Percentiles rank a stretch among this genome's conserved stretches.
These are phyloP conservation scores for Ogataea naganishii DNA, from an alignment of 805 yeast species.

Conservation along the genomic window DNA sequence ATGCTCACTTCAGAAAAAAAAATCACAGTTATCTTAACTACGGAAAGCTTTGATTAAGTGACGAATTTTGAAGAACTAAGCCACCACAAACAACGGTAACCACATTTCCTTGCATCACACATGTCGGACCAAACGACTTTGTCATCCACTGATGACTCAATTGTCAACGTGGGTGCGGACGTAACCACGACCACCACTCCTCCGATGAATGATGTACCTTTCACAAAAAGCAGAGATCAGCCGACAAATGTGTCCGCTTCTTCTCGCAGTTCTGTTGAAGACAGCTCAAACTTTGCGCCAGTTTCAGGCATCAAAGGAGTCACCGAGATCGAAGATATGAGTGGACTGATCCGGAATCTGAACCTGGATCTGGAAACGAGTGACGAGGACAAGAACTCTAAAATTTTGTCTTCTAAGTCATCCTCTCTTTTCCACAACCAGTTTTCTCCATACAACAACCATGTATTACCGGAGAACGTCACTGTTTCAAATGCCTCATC, in stretches of 20 bases:
- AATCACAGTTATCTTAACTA: too few species aligned
- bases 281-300: too few species aligned
- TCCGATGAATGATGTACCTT: slow-evolving; percentile 19
- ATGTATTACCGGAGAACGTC: too few species aligned
- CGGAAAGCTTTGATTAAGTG: too few species aligned
- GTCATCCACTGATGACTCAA: slow-evolving; percentile 23
- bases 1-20: too few species aligned
- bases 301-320: slow-evolving; percentile 1
- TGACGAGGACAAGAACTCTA: slow-evolving; percentile 4
- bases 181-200: slow-evolving; percentile 24
- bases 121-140: slow-evolving; percentile 28
- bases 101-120: too few species aligned
- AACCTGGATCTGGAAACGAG: slow-evolving; percentile 28
- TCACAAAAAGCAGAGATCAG: slow-evolving; percentile 5
- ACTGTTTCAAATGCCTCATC: slow-evolving; percentile 9
- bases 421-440: slow-evolving; percentile 16
- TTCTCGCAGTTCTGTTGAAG: too few species aligned
- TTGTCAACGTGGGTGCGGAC: slow-evolving; percentile 15
- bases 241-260: slow-evolving; percentile 1
- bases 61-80: too few species aligned
- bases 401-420: slow-evolving; percentile 4
- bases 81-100: too few species aligned
- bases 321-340: slow-evolving; percentile 29
- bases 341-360: slow-evolving; percentile 37
- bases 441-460: slow-evolving; percentile 15